Conservation (phyloP, 371 early-diverging fungal species). For the Mycotypha africana region DNA sequence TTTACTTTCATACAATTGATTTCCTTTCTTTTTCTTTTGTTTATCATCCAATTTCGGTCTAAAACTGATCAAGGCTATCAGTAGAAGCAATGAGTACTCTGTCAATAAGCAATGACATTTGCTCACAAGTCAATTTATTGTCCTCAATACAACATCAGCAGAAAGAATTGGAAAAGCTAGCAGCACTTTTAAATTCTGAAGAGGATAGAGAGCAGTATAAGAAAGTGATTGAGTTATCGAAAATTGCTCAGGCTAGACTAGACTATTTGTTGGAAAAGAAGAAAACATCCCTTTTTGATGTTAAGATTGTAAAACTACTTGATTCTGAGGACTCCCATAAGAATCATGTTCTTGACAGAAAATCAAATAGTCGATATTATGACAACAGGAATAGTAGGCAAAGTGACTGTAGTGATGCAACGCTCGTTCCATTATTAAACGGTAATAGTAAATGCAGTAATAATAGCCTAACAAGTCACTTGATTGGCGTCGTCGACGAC, state of each 20-base stretch:
- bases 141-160: no score
- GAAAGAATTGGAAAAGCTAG: slow-evolving; percentile 6
- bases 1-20: no score
- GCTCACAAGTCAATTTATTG: no score
- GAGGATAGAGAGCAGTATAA: slow-evolving; percentile 14
- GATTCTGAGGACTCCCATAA: not conserved
- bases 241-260: slow-evolving; percentile 10
- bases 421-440: not conserved
- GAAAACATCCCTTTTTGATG: not conserved
- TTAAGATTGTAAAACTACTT: no score
- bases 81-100: no score
- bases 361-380: no score
- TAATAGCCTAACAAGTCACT: not conserved
- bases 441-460: not conserved
- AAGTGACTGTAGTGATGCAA: not conserved
- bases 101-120: no score
- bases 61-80: no score
- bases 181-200: slow-evolving; percentile 7
- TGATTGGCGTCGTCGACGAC: not conserved
- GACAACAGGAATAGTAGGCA: not conserved
- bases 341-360: not conserved
- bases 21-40: no score
- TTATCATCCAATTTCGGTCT: no score
- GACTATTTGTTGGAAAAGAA: slow-evolving; percentile 7
- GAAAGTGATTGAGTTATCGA: slow-evolving; percentile 18